Percentiles rank a stretch among this genome's conserved stretches.
Conservation (phyloP, 257 asterid species). For the Craterostigma plantagineum region DNA sequence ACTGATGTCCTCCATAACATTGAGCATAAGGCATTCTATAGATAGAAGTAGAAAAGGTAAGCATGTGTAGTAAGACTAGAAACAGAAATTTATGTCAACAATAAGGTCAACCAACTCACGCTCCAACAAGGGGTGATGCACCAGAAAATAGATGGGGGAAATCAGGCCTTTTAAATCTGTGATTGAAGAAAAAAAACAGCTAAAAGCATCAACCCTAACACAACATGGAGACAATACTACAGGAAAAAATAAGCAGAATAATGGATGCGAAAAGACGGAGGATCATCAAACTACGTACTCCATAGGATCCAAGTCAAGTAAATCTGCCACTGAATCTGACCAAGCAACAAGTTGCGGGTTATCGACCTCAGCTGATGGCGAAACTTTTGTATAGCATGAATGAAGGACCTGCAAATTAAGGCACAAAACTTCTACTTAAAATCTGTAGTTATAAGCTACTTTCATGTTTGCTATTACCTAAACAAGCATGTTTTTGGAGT, state of each 20-base stretch:
- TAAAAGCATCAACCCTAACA: conserved; percentile 1
- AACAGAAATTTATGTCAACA: not conserved
- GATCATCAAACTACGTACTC: conserved; percentile 41
- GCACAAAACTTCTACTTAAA: conserved; percentile 1
- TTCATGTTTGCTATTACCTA: not conserved
- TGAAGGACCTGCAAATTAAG: conserved; percentile 49
- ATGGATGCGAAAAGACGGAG: not conserved
- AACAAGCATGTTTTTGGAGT: not conserved
- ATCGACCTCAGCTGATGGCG: conserved; percentile 78
- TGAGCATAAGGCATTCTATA: conserved; percentile 70
- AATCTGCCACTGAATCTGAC: conserved; percentile 75
- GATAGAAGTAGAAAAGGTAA: conserved; percentile 1
- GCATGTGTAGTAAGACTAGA: not conserved
- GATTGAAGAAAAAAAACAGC: conserved; percentile 11
- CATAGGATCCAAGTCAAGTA: conserved; percentile 64
- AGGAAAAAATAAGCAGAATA: not conserved
- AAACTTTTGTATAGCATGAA: conserved; percentile 73
- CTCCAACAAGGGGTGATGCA: conserved; percentile 45
- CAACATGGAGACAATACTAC: conserved; percentile 15
- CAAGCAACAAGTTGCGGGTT: conserved; percentile 82
- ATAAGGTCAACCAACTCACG: conserved; percentile 31
- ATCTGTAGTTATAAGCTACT: not conserved
- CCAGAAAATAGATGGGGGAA: conserved; percentile 67
- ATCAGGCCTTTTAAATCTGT: conserved; percentile 83
- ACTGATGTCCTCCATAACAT: conserved; percentile 98